Evolutionary conservation across 1,284 basidiomycete species (phyloP).

Genomic region (Athelia psychrophila): DNA sequence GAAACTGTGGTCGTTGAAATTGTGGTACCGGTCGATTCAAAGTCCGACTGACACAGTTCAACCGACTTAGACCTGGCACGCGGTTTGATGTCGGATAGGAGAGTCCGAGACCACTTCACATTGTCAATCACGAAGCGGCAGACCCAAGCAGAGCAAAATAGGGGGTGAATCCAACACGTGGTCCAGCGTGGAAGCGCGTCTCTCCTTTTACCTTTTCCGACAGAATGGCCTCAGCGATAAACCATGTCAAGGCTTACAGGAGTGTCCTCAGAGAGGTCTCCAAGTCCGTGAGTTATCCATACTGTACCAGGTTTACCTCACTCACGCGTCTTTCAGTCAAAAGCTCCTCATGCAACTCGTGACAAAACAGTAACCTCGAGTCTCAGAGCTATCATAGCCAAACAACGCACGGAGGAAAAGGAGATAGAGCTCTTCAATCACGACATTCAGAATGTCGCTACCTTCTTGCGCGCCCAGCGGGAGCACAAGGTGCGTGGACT

Average conservation of each 20-base stretch:
- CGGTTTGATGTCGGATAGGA: no score
- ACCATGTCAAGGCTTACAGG: slow-evolving; percentile 32
- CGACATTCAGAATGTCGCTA: slow-evolving; percentile 63
- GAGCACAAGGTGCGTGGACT: slow-evolving; percentile 42
- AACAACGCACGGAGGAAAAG: slow-evolving; percentile 23
- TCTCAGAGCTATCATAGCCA: slow-evolving; percentile 60
- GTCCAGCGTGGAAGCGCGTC: no score
- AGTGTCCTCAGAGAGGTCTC: slow-evolving; percentile 40
- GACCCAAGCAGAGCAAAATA: no score
- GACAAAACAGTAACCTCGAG: slow-evolving; percentile 44
- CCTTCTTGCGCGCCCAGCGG: slow-evolving; percentile 72
- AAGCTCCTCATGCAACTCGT: slow-evolving; percentile 38
- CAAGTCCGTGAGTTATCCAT: slow-evolving; percentile 31
- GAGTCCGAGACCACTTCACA: no score
- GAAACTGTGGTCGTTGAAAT: no score
- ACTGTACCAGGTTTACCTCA: slow-evolving; percentile 2
- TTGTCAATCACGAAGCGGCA: no score
- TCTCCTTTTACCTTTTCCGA: no score
- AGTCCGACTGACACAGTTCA: not conserved
- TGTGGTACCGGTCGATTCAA: not conserved
- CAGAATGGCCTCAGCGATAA: not conserved
- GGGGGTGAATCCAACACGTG: no score
- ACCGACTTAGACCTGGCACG: not conserved
- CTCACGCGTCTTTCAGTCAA: slow-evolving; percentile 34
- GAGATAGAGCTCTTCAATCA: slow-evolving; percentile 30